Evolutionary conservation across 164 flowering plant species (phyloP).

Genomic region (Kalanchoe fedtschenkoi): DNA sequence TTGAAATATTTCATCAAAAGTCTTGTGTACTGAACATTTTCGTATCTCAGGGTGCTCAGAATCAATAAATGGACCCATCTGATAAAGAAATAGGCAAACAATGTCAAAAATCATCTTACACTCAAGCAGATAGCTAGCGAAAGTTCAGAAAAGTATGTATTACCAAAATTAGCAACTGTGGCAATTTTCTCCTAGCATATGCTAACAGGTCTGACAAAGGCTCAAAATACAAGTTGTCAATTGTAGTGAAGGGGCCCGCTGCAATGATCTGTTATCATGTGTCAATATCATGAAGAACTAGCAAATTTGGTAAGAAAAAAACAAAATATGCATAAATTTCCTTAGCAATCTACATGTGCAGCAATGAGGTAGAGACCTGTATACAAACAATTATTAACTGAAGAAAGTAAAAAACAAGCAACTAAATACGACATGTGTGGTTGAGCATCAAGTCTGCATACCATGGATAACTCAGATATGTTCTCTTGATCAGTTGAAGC

Average conservation of each 20-base stretch:
- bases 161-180: constrained; percentile 85
- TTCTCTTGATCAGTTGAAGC: constrained; percentile 16
- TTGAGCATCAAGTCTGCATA: constrained; percentile 17
- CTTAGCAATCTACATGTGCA: not conserved
- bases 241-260: constrained; percentile 88
- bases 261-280: constrained; percentile 67
- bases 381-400: too few species aligned
- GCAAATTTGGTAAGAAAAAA: not conserved
- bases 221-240: constrained; percentile 83
- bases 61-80: constrained; percentile 97
- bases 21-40: constrained; percentile 50
- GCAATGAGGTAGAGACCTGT: not conserved
- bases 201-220: constrained; percentile 77
- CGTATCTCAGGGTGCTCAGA: constrained; percentile 88
- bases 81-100: constrained; percentile 15
- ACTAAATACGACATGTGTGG: not conserved
- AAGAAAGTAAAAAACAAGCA: too few species aligned
- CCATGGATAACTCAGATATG: constrained; percentile 48
- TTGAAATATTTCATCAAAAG: constrained; percentile 69
- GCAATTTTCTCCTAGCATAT: constrained; percentile 73
- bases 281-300: not conserved
- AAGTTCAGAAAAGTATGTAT: not conserved
- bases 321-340: not conserved
- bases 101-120: not conserved
- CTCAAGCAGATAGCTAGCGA: not conserved